phyloP scores from a whole-genome alignment of 2,329 filamentous ascomycete genomes.

The Magnaporthiopsis rhizophila region DNA sequence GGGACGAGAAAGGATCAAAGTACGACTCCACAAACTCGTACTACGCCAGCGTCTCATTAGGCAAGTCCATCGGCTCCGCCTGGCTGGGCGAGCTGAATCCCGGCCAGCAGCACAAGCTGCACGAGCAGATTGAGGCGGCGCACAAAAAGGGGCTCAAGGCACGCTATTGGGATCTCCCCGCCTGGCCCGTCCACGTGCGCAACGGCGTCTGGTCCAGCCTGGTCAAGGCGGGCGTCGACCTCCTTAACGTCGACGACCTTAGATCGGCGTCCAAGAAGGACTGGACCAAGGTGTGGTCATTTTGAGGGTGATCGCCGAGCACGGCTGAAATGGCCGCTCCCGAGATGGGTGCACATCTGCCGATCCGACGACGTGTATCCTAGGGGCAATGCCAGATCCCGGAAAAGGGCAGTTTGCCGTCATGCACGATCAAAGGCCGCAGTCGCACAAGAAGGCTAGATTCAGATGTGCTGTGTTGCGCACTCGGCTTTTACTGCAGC shows the following conservation, averaged over 20 bases:
- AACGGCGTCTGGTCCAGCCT: constrained; percentile 51
- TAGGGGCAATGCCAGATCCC: background rate
- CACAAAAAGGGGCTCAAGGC: constrained; percentile 46
- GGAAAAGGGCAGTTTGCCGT: background rate
- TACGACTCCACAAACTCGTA: constrained; percentile 53
- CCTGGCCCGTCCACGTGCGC: constrained; percentile 49
- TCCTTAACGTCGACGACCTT: constrained; percentile 56
- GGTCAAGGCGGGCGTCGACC: constrained; percentile 47
- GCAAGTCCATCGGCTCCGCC: constrained; percentile 42
- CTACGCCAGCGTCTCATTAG: constrained; percentile 57
- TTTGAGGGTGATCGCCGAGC: background rate
- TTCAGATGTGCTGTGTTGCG: background rate
- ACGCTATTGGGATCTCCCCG: constrained; percentile 56
- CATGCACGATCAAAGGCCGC: background rate
- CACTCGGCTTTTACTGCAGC: background rate
- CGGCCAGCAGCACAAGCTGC: constrained; percentile 33
- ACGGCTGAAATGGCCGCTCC: background rate
- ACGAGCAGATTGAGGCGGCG: constrained; percentile 39
- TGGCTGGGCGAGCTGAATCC: constrained; percentile 34
- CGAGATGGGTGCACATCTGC: background rate
- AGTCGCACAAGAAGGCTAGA: background rate
- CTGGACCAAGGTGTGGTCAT: constrained; percentile 10
- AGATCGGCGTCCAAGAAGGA: constrained; percentile 11
- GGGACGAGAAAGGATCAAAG: constrained; percentile 11
- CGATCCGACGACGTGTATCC: too few species aligned